phyloP scores from a whole-genome alignment of 228 moss, liverwort and hornwort genomes.

The Sphagnum fallax region DNA sequence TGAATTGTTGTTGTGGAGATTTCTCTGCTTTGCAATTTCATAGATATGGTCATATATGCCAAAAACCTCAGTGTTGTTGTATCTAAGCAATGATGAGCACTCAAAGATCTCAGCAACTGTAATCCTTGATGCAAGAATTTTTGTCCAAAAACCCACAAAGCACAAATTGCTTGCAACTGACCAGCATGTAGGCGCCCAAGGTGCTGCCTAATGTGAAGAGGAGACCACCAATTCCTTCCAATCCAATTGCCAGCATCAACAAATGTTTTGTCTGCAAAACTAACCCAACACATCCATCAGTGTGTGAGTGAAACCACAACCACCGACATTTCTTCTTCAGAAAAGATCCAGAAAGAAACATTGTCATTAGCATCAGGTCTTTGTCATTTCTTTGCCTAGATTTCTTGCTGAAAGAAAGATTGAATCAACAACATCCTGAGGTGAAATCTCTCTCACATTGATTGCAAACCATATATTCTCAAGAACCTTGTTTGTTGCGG shows the following conservation, averaged over 20 bases:
- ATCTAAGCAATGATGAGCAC: background rate
- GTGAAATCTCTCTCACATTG: too few relatives aligned
- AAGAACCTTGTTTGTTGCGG: conserved; percentile 7
- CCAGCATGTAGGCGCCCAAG: conserved; percentile 86
- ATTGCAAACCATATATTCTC: too few relatives aligned
- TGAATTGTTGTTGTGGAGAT: too few relatives aligned
- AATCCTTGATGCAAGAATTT: too few relatives aligned
- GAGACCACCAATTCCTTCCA: conserved; percentile 91
- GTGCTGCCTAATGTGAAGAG: conserved; percentile 86
- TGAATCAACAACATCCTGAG: conserved; percentile 11
- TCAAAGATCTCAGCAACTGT: too few relatives aligned
- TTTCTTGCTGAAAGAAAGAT: background rate
- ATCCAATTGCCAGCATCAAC: conserved; percentile 72
- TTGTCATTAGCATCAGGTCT: background rate
- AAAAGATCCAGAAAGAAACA: background rate
- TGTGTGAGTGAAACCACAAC: background rate
- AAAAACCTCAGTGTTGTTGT: background rate
- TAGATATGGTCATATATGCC: background rate
- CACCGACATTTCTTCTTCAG: background rate
- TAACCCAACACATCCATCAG: background rate
- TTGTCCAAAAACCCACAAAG: background rate
- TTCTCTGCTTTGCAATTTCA: background rate
- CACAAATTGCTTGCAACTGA: conserved; percentile 14
- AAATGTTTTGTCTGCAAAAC: conserved; percentile 80
- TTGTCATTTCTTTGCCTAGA: background rate